Evolutionary conservation across 495 filamentous ascomycete species (phyloP).

Genomic region (Penicillium longicatenatum): DNA sequence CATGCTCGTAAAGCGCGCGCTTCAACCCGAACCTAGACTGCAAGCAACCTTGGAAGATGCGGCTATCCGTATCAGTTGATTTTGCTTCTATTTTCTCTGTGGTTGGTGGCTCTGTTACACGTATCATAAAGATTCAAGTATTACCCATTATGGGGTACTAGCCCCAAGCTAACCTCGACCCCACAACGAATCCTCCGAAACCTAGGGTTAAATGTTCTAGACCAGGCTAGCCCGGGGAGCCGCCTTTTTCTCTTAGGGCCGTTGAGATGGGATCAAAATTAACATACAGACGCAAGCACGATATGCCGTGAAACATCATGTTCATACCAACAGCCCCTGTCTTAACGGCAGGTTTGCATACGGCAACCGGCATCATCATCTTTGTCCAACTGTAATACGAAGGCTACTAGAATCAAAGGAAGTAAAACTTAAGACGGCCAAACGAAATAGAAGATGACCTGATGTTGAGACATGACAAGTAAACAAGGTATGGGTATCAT

Average conservation of each 20-base stretch:
- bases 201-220: background rate
- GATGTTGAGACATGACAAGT: slow-evolving; percentile 31
- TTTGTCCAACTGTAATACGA: background rate
- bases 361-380: background rate
- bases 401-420: slow-evolving; percentile 1
- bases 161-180: too few species aligned
- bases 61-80: too few species aligned
- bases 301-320: background rate
- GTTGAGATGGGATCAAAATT: background rate
- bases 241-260: background rate
- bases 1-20: too few species aligned
- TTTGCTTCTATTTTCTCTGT: too few species aligned
- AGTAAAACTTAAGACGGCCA: slow-evolving; percentile 19
- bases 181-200: background rate
- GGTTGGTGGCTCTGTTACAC: too few species aligned
- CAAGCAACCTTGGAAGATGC: too few species aligned
- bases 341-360: background rate
- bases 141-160: too few species aligned
- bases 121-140: too few species aligned
- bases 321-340: background rate
- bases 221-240: background rate
- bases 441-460: slow-evolving; percentile 28
- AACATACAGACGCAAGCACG: background rate
- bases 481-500: slow-evolving; percentile 30
- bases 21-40: too few species aligned